Evolutionary conservation across 257 asterid species (phyloP), one percentile per base, ranked within the genome.

Genomic region (Verbena officinalis): DNA sequence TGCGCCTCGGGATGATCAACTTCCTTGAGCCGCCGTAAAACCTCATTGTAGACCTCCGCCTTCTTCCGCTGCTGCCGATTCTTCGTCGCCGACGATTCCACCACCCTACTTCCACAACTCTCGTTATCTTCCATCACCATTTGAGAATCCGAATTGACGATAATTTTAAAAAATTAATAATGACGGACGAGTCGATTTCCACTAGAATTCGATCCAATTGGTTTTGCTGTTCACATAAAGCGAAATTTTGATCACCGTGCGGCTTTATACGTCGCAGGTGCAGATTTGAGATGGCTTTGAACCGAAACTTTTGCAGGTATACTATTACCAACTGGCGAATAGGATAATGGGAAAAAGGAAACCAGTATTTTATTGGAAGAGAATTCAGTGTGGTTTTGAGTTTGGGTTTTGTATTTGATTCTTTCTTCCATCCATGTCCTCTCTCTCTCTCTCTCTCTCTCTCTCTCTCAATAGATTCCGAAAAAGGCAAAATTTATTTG

Each of bases 21-120:
- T 55, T 93, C 96, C 65, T 77, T 86, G n/a, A 93, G 89, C 75
- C 96, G 83, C 60, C 96, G 83, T 65, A 93, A 75, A 60, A 93
- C 96, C 91, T 93, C 96, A 75, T 84, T 83, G 79, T 86, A 90
- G 36, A 93, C 97, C 83, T 93, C 95, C 53, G 69, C 73, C 71
- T 89, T 86, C 86, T 76, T 81, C 69, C 73, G 74, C 67, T 81
- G 81, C 49, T 64, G 90, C 36, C 86, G 75, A 69, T 50, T 76
- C 64, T 67, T 78, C 12, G 62, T 69, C 22, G 70, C 69, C 67
- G 83, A 68, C 23, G 91, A 78, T 65, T 88, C 91, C 73, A 63
- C 83, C 83, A 66, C 91, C 73, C 85, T 80, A 77, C 97, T 93
- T 15, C 89, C 85, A 74, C 95, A 81, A 38, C 94, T 93, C 83